Evolutionary conservation across 2,329 filamentous ascomycete species (phyloP).

Genomic region (Samsoniella hepiali): DNA sequence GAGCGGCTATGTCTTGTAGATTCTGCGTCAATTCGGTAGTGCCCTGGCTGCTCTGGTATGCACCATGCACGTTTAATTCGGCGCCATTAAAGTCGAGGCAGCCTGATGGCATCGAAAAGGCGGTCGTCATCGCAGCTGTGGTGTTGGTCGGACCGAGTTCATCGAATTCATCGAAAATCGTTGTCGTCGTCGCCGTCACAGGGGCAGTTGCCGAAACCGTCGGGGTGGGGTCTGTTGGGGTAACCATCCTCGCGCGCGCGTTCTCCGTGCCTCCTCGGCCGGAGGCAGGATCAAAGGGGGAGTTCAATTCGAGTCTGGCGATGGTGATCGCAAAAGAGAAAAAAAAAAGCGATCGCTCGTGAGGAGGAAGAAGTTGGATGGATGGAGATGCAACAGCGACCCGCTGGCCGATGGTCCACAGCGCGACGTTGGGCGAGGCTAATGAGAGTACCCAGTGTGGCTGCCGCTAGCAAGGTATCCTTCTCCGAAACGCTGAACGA

Average conservation of each 20-base stretch:
- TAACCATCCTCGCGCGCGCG: neutral
- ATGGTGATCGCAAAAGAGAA: neutral
- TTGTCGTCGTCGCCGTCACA: neutral
- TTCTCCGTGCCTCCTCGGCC: constrained; percentile 5
- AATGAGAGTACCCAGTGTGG: neutral
- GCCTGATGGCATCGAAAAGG: constrained; percentile 1
- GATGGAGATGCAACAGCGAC: constrained; percentile 6
- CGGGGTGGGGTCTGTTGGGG: neutral
- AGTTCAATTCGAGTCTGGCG: neutral
- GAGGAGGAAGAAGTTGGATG: neutral
- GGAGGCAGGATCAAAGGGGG: neutral
- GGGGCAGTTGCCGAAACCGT: neutral
- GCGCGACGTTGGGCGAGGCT: neutral
- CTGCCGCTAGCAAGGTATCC: neutral
- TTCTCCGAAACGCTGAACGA: neutral
- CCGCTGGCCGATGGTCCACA: constrained; percentile 3
- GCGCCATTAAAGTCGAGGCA: constrained; percentile 7
- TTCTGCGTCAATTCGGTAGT: neutral
- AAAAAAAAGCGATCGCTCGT: neutral
- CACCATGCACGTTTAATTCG: neutral
- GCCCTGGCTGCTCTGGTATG: no score
- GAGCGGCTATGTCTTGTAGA: neutral
- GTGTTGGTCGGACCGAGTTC: neutral
- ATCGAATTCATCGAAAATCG: neutral
- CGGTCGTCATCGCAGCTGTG: constrained; percentile 1